Evolutionary conservation across 768 basidiomycete genomes (phyloP).

Genomic region (Ephemerocybe angulata): DNA sequence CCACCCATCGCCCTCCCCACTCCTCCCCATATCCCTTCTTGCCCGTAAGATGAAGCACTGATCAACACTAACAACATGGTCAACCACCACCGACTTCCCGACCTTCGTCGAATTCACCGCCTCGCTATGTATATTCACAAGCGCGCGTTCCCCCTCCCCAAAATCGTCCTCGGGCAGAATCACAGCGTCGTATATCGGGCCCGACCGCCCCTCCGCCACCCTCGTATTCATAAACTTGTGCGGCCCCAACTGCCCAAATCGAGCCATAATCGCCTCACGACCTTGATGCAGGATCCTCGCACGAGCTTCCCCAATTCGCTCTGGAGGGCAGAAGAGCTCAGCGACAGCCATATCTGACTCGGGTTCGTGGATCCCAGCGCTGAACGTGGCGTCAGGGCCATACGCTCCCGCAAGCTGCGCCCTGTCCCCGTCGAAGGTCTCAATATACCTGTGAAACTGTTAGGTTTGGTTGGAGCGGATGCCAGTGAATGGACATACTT

Average conservation of each 20-base stretch:
- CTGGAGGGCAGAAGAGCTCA: neutral
- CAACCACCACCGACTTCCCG: neutral
- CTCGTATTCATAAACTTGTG: neutral
- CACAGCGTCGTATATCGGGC: neutral
- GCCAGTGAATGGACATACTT: no score
- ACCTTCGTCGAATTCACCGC: neutral
- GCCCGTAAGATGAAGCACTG: conserved; percentile 6
- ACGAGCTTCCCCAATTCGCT: neutral
- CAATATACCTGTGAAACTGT: neutral
- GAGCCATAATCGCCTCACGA: neutral
- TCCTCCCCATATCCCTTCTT: neutral
- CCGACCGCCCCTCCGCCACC: no score
- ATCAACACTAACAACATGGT: conserved; percentile 7
- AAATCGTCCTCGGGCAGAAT: neutral
- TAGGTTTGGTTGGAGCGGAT: neutral
- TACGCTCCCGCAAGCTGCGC: neutral
- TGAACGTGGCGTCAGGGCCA: conserved; percentile 2
- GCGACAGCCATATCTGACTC: neutral
- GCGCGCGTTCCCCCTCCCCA: neutral
- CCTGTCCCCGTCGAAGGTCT: conserved; percentile 2
- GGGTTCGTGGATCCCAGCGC: neutral
- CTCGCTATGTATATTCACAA: conserved; percentile 2
- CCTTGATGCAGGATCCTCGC: neutral
- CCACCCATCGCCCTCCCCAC: neutral
- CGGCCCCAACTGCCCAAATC: neutral